phyloP scores from a whole-genome alignment of 1,284 basidiomycete genomes.

The Neonothopanus nambi region DNA sequence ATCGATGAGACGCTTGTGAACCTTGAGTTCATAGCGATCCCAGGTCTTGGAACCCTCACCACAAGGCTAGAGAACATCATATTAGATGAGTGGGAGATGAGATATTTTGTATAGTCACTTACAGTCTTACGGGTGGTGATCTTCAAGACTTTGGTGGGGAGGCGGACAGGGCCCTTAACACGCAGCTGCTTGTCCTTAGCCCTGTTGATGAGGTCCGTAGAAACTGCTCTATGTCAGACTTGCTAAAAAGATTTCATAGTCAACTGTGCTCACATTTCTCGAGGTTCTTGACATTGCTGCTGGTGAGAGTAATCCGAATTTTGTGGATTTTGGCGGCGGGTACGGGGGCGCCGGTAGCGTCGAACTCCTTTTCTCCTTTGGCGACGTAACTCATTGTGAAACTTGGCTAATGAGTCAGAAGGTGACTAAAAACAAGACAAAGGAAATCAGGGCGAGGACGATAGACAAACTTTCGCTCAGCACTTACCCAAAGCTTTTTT shows the following conservation, averaged over 20 bases:
- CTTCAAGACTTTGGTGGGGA: constrained; percentile 98
- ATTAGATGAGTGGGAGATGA: not conserved
- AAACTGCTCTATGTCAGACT: constrained; percentile 61
- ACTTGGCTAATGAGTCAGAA: constrained; percentile 65
- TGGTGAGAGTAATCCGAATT: constrained; percentile 99
- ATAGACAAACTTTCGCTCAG: constrained; percentile 7
- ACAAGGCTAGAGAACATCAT: constrained; percentile 68
- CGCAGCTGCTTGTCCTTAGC: constrained; percentile 99
- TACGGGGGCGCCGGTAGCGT: constrained; percentile 85
- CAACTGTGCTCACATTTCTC: constrained; percentile 82
- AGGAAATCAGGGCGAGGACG: not conserved
- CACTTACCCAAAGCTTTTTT: constrained; percentile 42
- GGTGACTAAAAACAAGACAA: constrained; percentile 53
- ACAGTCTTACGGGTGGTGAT: constrained; percentile 99
- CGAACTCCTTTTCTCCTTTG: constrained; percentile 98
- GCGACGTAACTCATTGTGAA: constrained; percentile 98
- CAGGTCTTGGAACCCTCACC: constrained; percentile 99
- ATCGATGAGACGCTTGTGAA: constrained; percentile 99
- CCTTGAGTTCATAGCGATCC: constrained; percentile 99
- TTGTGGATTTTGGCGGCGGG: constrained; percentile 95
- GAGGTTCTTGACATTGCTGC: constrained; percentile 96
- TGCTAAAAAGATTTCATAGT: not conserved
- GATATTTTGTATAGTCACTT: constrained; percentile 32
- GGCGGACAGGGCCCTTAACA: constrained; percentile 98
- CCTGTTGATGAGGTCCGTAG: constrained; percentile 93